These are phyloP conservation scores for Saccharomycopsis phalli DNA, from an alignment of 1,139 yeast genomes.

Conservation along the genomic window DNA sequence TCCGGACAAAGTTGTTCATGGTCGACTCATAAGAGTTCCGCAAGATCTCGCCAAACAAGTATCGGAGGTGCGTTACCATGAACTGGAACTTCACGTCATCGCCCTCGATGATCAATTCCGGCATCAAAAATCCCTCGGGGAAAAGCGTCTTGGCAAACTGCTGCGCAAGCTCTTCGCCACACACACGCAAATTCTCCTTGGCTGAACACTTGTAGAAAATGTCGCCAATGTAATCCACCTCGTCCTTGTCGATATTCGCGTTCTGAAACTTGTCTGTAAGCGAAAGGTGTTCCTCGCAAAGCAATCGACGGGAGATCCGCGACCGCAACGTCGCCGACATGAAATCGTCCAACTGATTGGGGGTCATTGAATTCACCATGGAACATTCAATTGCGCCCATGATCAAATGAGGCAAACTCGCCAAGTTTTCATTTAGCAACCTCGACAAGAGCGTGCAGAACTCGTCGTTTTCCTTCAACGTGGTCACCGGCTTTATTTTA, in stretches of 20 bases:
- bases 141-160: slow-evolving; percentile 30
- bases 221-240: slow-evolving; percentile 70
- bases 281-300: slow-evolving; percentile 83
- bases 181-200: slow-evolving; percentile 50
- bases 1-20: slow-evolving; percentile 35
- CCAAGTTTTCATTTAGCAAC: slow-evolving; percentile 63
- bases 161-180: slow-evolving; percentile 41
- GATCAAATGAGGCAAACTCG: slow-evolving; percentile 77
- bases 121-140: slow-evolving; percentile 54
- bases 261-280: slow-evolving; percentile 54
- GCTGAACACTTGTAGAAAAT: slow-evolving; percentile 77
- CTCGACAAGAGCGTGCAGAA: slow-evolving; percentile 58
- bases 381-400: slow-evolving; percentile 89
- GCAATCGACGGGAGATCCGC: slow-evolving; percentile 79
- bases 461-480: slow-evolving; percentile 61
- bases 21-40: slow-evolving; percentile 82
- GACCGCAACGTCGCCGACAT: slow-evolving; percentile 74
- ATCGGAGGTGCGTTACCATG: slow-evolving; percentile 77
- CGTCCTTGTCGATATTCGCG: slow-evolving; percentile 25
- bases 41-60: slow-evolving; percentile 75
- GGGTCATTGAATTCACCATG: slow-evolving; percentile 53
- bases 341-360: slow-evolving; percentile 55
- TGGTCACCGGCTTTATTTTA: slow-evolving; percentile 54
- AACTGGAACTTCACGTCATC: slow-evolving; percentile 62
- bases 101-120: slow-evolving; percentile 69